These are phyloP conservation scores for Talaromyces sp. DNA, from an alignment of 2,329 filamentous ascomycete genomes.

Conservation along the genomic window DNA sequence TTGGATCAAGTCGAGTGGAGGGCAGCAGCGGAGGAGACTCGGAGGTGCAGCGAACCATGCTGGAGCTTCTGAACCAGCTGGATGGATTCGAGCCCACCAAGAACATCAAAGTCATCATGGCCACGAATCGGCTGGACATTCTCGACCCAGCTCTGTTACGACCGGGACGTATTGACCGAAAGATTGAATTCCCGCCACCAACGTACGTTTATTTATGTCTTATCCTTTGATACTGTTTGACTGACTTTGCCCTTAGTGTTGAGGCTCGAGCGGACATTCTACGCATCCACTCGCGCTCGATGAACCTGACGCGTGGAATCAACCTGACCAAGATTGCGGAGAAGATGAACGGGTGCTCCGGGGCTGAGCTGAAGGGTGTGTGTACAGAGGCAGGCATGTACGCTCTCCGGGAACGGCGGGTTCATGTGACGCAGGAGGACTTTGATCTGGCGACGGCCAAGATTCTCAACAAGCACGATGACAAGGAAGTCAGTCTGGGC, in stretches of 20 bases:
- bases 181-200: conserved; percentile 97
- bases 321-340: conserved; percentile 98
- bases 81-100: conserved; percentile 99
- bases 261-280: conserved; percentile 97
- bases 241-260: conserved; percentile 43
- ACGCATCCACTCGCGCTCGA: conserved; percentile 93
- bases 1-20: conserved; percentile 94
- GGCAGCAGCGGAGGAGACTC: conserved; percentile 93
- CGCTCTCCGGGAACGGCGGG: conserved; percentile 85
- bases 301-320: conserved; percentile 97
- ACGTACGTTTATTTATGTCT: conserved; percentile 45
- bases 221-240: conserved; percentile 16
- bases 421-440: conserved; percentile 98
- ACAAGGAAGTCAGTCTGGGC: conserved; percentile 88
- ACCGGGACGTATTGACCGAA: conserved; percentile 95
- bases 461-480: conserved; percentile 99
- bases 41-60: conserved; percentile 96
- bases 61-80: conserved; percentile 95
- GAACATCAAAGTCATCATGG: conserved; percentile 99
- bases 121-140: conserved; percentile 95
- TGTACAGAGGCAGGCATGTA: conserved; percentile 99
- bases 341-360: conserved; percentile 99
- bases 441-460: conserved; percentile 98
- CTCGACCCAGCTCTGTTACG: conserved; percentile 90
- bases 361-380: conserved; percentile 95